Percentiles rank a stretch among this genome's conserved stretches.
These are phyloP conservation scores for Elaeis guineensis DNA, from an alignment of 176 grass and related monocot species.

Conservation along the genomic window DNA sequence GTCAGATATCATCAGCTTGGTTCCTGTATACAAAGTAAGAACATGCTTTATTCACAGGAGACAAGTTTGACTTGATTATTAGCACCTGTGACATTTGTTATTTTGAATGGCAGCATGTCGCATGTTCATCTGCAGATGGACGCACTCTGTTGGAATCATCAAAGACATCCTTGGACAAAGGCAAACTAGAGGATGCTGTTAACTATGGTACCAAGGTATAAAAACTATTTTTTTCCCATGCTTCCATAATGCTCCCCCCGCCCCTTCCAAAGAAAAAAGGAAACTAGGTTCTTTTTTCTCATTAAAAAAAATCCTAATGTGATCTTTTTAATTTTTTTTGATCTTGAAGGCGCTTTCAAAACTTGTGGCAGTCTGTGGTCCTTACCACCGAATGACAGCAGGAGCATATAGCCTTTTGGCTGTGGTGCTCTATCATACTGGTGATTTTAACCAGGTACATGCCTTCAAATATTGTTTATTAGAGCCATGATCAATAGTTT, in stretches of 20 bases:
- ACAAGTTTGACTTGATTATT: slow-evolving; percentile 1
- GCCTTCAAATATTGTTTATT: background rate
- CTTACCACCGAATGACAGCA: slow-evolving; percentile 98
- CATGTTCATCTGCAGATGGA: slow-evolving; percentile 95
- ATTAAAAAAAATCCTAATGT: background rate
- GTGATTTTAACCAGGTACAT: slow-evolving; percentile 95
- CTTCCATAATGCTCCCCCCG: background rate
- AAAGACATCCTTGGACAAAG: slow-evolving; percentile 96
- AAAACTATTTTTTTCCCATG: slow-evolving; percentile 1
- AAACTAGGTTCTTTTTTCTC: background rate
- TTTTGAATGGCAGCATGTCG: slow-evolving; percentile 62
- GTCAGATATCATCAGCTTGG: slow-evolving; percentile 76
- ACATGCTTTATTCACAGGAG: slow-evolving; percentile 20
- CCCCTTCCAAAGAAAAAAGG: background rate
- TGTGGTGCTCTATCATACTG: slow-evolving; percentile 98
- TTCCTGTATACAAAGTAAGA: slow-evolving; percentile 94
- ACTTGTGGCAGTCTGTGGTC: slow-evolving; percentile 96
- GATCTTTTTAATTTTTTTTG: background rate
- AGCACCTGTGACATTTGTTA: background rate
- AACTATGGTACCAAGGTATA: slow-evolving; percentile 79
- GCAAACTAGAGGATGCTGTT: slow-evolving; percentile 98
- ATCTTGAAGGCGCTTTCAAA: slow-evolving; percentile 76
- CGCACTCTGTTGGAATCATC: slow-evolving; percentile 94
- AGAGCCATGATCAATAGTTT: background rate
- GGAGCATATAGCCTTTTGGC: slow-evolving; percentile 98